Evolutionary conservation across 2,329 filamentous ascomycete species (phyloP).

Genomic region (Grosmannia huntii): DNA sequence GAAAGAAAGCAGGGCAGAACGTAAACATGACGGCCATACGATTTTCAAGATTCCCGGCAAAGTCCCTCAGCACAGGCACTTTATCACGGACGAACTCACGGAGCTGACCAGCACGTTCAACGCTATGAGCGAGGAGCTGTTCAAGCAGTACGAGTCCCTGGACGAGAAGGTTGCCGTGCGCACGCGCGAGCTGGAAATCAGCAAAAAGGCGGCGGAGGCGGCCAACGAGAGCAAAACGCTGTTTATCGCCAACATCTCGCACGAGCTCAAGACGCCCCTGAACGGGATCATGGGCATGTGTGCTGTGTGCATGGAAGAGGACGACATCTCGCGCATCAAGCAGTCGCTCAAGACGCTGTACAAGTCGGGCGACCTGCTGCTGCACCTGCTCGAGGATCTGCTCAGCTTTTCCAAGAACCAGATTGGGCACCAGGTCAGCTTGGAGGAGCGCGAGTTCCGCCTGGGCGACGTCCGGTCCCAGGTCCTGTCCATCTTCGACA

Average conservation of each 20-base stretch:
- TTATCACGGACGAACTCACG: constrained; percentile 72
- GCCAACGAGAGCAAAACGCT: constrained; percentile 95
- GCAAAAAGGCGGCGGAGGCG: constrained; percentile 85
- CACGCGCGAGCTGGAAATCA: constrained; percentile 74
- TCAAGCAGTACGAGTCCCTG: constrained; percentile 72
- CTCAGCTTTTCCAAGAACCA: constrained; percentile 93
- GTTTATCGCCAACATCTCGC: constrained; percentile 89
- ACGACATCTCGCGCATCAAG: constrained; percentile 65
- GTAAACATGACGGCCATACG: constrained; percentile 29
- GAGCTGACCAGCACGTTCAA: constrained; percentile 81
- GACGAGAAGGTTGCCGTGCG: constrained; percentile 76
- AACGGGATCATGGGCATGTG: constrained; percentile 95
- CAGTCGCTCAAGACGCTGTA: constrained; percentile 79
- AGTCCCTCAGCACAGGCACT: constrained; percentile 62
- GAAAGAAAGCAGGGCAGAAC: constrained; percentile 15
- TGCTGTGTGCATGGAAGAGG: constrained; percentile 84
- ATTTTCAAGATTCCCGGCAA: constrained; percentile 76
- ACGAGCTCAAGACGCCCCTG: constrained; percentile 81
- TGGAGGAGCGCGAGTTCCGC: constrained; percentile 78
- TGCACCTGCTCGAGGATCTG: constrained; percentile 80
- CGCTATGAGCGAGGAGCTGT: constrained; percentile 82
- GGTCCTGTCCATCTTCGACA: constrained; percentile 75
- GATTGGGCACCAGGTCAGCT: constrained; percentile 67
- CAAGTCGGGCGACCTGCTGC: constrained; percentile 71
- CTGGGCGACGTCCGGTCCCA: constrained; percentile 76